Evolutionary conservation across 805 yeast species (phyloP), one percentile per base, ranked within the genome.

Genomic region (Kuraishia piskuri): DNA sequence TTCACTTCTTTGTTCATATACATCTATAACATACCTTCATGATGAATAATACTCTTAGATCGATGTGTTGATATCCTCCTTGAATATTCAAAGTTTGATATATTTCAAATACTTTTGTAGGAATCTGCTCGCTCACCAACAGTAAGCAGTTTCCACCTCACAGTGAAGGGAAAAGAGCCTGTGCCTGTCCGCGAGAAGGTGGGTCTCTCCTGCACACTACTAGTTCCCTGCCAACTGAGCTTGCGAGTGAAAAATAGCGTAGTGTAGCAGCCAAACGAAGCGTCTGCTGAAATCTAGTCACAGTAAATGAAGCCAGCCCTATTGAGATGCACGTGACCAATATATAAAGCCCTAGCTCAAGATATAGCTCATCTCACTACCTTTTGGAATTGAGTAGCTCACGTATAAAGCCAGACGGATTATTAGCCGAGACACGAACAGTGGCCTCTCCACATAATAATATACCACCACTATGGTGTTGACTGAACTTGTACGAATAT

Each of bases 1-100:
- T 49, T 17, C 24, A 14, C 12, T 49, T 31, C 50, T 25, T 25
- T 7, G 10, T 8, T 49, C 36, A 2, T 19, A 49, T 20, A 10
- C 36, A 9, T 20, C 10, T 24, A 45, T 23, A 49, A 62, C 64
- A 50, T 61, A 59, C 64, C 64, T 62, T 57, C 61, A 64, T 62
- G 68, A 55, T 68, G 68, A 57, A 56, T 61, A 58, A 49, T 49
- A 45, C 47, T 45, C 47, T 20, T 45, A 45, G 47, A 22, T 45
- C 47, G 47, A 45, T 45, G 47, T 45, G 14, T 45, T 31, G 17
- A 31, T 3, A 31, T 31, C 14, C 3, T 4, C 14, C 17, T 10
- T 31, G 40, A 31, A 8, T n/a, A 31, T 31, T 31, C 40, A 31
- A 12, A 31, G 40, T 31, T 31, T 31, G 40, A 31, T 31, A 31